phyloP scores from a whole-genome alignment of 2,329 filamentous ascomycete species.

The Coniochaeta hoffmannii region DNA sequence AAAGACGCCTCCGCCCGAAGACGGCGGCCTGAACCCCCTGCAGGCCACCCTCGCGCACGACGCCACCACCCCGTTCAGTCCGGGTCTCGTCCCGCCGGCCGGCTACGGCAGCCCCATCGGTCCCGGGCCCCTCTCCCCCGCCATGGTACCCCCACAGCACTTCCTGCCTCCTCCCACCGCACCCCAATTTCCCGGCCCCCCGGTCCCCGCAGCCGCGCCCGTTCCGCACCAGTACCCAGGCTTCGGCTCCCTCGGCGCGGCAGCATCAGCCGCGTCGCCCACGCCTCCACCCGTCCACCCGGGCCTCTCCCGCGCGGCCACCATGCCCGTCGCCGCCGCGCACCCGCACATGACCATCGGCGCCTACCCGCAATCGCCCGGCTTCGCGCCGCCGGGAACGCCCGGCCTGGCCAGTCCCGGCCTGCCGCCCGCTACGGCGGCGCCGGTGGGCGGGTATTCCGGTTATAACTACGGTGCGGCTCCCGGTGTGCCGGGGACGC shows the following conservation, averaged over 20 bases:
- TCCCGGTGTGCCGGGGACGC: slow-evolving; percentile 15
- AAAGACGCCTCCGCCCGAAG: slow-evolving; percentile 72
- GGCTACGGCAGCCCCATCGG: slow-evolving; percentile 26
- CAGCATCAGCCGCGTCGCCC: slow-evolving; percentile 8
- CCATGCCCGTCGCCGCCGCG: slow-evolving; percentile 32
- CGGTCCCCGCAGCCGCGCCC: slow-evolving; percentile 24
- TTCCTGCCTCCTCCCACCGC: slow-evolving; percentile 30
- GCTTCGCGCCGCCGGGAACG: slow-evolving; percentile 31
- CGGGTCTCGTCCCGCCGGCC: slow-evolving; percentile 31
- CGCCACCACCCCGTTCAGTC: slow-evolving; percentile 43
- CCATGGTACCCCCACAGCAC: slow-evolving; percentile 23
- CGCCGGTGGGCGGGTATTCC: slow-evolving; percentile 43
- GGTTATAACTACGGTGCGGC: slow-evolving; percentile 42
- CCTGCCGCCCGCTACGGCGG: slow-evolving; percentile 26
- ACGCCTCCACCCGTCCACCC: slow-evolving; percentile 28
- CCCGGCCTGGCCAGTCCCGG: slow-evolving; percentile 28
- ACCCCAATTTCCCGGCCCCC: slow-evolving; percentile 33
- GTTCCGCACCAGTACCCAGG: slow-evolving; percentile 35
- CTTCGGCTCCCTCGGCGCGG: slow-evolving; percentile 24
- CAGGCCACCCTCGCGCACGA: slow-evolving; percentile 51
- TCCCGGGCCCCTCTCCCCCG: slow-evolving; percentile 33
- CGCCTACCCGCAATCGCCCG: slow-evolving; percentile 34
- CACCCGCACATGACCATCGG: slow-evolving; percentile 31
- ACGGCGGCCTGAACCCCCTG: slow-evolving; percentile 52
- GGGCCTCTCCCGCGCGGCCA: slow-evolving; percentile 37